phyloP scores from a whole-genome alignment of 73 alveolate species.

The Paramecium bursaria region DNA sequence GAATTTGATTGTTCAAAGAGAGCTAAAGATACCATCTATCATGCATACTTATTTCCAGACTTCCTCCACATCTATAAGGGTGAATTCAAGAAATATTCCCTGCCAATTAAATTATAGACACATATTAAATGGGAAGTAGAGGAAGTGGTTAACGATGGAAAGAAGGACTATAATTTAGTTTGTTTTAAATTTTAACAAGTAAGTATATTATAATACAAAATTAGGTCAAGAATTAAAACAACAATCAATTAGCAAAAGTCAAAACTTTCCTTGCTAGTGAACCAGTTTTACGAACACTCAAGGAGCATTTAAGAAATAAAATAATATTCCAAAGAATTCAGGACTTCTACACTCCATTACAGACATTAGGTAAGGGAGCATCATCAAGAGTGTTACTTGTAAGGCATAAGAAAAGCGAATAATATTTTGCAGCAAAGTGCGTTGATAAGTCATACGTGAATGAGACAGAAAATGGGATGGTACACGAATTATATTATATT shows the following conservation, averaged over 20 bases:
- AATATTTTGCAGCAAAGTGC: constrained; percentile 65
- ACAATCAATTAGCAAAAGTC: not conserved
- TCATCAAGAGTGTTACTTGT: constrained; percentile 43
- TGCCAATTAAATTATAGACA: constrained; percentile 25
- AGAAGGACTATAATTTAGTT: constrained; percentile 23
- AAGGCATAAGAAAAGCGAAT: constrained; percentile 58
- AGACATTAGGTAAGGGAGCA: constrained; percentile 52
- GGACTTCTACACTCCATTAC: constrained; percentile 37
- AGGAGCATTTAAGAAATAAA: constrained; percentile 48
- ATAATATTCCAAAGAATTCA: constrained; percentile 37
- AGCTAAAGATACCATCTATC: no score
- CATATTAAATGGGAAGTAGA: constrained; percentile 51
- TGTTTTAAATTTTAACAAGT: constrained; percentile 35
- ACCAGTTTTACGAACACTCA: not conserved
- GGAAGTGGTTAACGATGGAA: constrained; percentile 23
- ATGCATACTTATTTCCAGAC: no score
- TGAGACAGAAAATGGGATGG: constrained; percentile 67
- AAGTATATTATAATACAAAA: not conserved
- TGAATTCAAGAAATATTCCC: not conserved
- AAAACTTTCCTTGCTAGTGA: constrained; percentile 38
- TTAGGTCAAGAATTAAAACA: constrained; percentile 7
- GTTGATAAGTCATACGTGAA: constrained; percentile 61
- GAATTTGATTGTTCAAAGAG: no score
- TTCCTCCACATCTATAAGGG: no score
- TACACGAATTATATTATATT: not conserved